These are phyloP conservation scores for Striga asiatica DNA, from an alignment of 257 asterid species.

Conservation along the genomic window DNA sequence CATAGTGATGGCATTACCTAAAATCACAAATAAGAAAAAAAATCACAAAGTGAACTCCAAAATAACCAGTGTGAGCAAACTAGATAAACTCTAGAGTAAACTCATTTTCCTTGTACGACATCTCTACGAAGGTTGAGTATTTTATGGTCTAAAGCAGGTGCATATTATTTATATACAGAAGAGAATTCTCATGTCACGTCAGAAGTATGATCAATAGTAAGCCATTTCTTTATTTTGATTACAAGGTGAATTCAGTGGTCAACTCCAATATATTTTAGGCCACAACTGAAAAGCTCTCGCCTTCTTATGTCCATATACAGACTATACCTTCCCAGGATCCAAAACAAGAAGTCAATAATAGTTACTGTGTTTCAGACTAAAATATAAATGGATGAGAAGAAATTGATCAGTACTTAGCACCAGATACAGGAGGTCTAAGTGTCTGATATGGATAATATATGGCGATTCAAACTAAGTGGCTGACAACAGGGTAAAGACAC, in stretches of 20 bases:
- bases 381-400: not conserved
- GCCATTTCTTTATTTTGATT: no score
- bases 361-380: not conserved
- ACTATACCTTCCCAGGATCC: not conserved
- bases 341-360: not conserved
- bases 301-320: no score
- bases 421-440: not conserved
- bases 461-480: not conserved
- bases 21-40: constrained; percentile 57
- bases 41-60: constrained; percentile 28
- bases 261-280: no score
- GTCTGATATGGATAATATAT: not conserved
- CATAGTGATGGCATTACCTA: constrained; percentile 99
- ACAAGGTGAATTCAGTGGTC: no score
- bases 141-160: no score
- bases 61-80: not conserved
- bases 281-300: no score
- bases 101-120: constrained; percentile 1
- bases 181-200: no score
- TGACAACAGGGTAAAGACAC: not conserved
- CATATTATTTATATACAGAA: no score
- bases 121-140: not conserved
- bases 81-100: not conserved
- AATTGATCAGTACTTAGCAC: not conserved
- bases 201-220: no score